Percentiles rank a stretch among this genome's conserved stretches.
Evolutionary conservation across 352 stramenopile species (phyloP).

Genomic region (Globisporangium acanthophoron): DNA sequence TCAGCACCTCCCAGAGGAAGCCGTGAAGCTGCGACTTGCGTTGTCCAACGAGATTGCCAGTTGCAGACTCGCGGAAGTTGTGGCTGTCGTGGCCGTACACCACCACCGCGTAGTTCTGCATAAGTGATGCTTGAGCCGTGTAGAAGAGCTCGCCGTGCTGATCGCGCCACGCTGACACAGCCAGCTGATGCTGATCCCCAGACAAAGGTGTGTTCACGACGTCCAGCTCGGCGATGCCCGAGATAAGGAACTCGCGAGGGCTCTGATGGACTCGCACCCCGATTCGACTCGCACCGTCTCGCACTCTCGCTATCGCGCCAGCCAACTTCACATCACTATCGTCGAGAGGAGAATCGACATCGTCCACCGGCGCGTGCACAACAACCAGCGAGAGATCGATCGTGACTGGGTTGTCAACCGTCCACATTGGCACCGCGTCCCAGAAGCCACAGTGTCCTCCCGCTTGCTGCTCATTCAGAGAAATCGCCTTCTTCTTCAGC

Average conservation of each 20-base stretch:
- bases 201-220: background rate
- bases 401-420: background rate
- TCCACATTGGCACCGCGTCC: conserved; percentile 7
- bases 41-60: conserved; percentile 16
- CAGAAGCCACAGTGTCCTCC: conserved; percentile 3
- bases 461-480: background rate
- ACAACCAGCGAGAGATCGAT: background rate
- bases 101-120: background rate
- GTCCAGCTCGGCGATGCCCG: background rate
- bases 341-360: background rate
- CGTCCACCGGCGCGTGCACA: background rate
- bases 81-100: conserved; percentile 30
- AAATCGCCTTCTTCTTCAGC: background rate
- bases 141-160: conserved; percentile 33
- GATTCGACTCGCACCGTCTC: background rate
- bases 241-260: conserved; percentile 3
- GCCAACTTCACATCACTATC: background rate
- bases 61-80: conserved; percentile 22
- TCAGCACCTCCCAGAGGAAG: conserved; percentile 21
- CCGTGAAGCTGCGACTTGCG: conserved; percentile 19
- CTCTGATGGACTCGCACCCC: background rate
- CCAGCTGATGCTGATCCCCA: conserved; percentile 9
- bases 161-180: conserved; percentile 18
- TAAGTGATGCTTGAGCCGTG: conserved; percentile 7
- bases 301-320: no score